Base-by-base conservation (phyloP, 2,329 filamentous ascomycete genomes). In the Endocalyx cinctus region DNA sequence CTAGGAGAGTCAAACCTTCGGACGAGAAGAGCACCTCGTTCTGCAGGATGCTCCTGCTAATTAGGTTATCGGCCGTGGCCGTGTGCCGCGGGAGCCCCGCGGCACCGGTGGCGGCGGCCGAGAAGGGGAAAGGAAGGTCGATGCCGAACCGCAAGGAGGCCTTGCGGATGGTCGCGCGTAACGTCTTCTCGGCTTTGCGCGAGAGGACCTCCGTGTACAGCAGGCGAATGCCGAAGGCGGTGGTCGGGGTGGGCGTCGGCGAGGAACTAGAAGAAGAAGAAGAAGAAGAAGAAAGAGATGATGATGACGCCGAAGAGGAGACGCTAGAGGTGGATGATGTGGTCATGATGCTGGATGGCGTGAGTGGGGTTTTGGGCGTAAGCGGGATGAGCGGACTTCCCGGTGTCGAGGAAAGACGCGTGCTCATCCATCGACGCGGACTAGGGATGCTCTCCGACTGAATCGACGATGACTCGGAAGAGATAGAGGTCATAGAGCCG, bases 21-120 rank as follows among this genome's bases (percentile, higher is more conserved):
- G 73, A 69, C 2, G 69, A 69, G 62, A 79, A 82, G 33, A 83
- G 63, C 16, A 76, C 57, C 37, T 79, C 73, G 50, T 80, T 77
- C 46, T 83, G 79, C 25, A 59, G 50, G 17, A 79, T 60, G 17
- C 76, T 81, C 36, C 70, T 67, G 34, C 67, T 64, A 29, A 81
- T 63, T 12, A 83, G 62, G 31, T 73, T 67, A 25, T 60, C 58
- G 4, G 69, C 70, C n/a, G n/a, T n/a, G n/a, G n/a, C n/a, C n/a
- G n/a, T n/a, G n/a, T n/a, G n/a, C n/a, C n/a, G n/a, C n/a, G n/a
- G n/a, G 6, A 77, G 55, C 15, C 67, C 64, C 27, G 65, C 67
- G 0, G 59, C 51, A 3, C 64, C 53, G 3, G 70, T 59, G 4
- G 60, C 61, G 10, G 64, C 56, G 10, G 60, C 60, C 10, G 64